These are phyloP conservation scores for Coemansia sp. DNA, from an alignment of 192 early-diverging fungal species.

Conservation along the genomic window DNA sequence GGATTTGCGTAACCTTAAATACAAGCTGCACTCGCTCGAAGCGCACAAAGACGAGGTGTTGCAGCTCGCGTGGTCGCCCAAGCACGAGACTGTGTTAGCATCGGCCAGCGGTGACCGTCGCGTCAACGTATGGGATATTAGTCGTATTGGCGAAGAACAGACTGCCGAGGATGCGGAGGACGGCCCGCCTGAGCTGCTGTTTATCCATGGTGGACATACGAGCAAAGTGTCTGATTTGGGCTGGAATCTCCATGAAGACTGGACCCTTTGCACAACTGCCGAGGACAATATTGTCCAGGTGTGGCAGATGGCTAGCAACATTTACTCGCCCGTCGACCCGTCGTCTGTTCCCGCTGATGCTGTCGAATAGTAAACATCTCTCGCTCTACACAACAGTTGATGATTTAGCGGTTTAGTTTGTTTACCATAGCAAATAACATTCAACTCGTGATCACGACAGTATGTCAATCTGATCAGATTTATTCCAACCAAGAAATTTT, in stretches of 20 bases:
- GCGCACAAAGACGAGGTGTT: slow-evolving; percentile 89
- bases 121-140: slow-evolving; percentile 93
- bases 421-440: too few species aligned
- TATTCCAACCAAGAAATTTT: neutral
- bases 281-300: slow-evolving; percentile 98
- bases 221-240: slow-evolving; percentile 94
- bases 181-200: slow-evolving; percentile 96
- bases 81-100: slow-evolving; percentile 87
- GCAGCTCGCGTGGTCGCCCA: slow-evolving; percentile 92
- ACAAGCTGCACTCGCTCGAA: slow-evolving; percentile 82
- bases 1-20: slow-evolving; percentile 92
- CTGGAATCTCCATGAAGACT: slow-evolving; percentile 93
- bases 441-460: too few species aligned
- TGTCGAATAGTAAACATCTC: slow-evolving; percentile 20
- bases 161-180: slow-evolving; percentile 95
- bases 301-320: slow-evolving; percentile 92
- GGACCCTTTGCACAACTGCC: slow-evolving; percentile 90
- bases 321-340: slow-evolving; percentile 48
- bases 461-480: neutral
- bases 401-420: too few species aligned
- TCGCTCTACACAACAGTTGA: neutral
- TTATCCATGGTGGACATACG: slow-evolving; percentile 97
- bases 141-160: slow-evolving; percentile 92
- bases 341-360: slow-evolving; percentile 29
- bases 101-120: slow-evolving; percentile 88